These are phyloP conservation scores for Solanum bulbocastanum DNA, from an alignment of 257 asterid genomes.

Conservation along the genomic window DNA sequence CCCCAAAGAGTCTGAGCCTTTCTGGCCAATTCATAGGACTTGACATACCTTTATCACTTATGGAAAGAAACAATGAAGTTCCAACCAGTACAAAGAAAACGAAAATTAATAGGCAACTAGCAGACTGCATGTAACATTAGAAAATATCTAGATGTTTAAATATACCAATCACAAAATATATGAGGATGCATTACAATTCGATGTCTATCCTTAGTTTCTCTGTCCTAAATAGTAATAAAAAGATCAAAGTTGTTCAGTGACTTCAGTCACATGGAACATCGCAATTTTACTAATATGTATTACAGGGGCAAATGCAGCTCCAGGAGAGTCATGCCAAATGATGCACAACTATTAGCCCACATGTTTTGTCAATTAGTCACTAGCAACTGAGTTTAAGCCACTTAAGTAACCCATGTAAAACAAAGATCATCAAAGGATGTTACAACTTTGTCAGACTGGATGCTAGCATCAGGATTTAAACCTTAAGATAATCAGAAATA, in stretches of 20 bases:
- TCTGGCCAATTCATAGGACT: neutral
- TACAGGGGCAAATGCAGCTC: neutral
- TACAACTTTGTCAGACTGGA: neutral
- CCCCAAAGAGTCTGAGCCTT: neutral
- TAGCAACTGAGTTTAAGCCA: conserved; percentile 6
- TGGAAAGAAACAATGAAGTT: neutral
- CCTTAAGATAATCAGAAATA: conserved; percentile 6
- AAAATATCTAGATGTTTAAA: neutral
- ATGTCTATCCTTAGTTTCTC: neutral
- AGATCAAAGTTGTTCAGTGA: neutral
- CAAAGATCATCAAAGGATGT: neutral
- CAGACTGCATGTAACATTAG: neutral
- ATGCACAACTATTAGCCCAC: neutral
- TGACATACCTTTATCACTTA: neutral
- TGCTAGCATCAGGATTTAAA: neutral
- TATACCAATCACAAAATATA: neutral
- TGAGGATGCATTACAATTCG: neutral
- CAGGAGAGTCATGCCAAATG: neutral
- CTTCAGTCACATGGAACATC: neutral
- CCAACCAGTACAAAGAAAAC: neutral
- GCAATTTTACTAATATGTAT: neutral
- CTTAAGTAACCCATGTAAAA: conserved; percentile 8
- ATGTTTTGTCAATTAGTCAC: neutral
- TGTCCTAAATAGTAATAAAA: neutral
- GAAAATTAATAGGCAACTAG: neutral